A percentile compares a stretch with the other conserved stretches of the same genome.
These are phyloP conservation scores for Penicillium chermesinum DNA, from an alignment of 495 filamentous ascomycete genomes.

Conservation along the genomic window DNA sequence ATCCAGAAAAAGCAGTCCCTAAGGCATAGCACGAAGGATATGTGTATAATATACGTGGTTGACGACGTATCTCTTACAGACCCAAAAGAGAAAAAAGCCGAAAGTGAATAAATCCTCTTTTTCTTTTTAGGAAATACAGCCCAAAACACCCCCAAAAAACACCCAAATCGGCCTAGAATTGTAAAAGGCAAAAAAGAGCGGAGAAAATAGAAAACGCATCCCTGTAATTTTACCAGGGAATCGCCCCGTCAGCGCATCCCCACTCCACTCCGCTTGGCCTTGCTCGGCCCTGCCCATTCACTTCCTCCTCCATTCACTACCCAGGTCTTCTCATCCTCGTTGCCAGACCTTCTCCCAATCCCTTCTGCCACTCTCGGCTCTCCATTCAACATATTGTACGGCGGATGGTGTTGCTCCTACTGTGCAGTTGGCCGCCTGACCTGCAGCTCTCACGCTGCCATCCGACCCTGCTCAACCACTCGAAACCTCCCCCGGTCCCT, in stretches of 20 bases:
- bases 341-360: background rate
- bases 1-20: too few species aligned
- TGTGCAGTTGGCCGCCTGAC: conserved; percentile 44
- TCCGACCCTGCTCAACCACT: conserved; percentile 29
- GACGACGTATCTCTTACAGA: too few species aligned
- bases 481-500: too few species aligned
- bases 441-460: conserved; percentile 43
- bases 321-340: conserved; percentile 3
- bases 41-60: too few species aligned
- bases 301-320: conserved; percentile 13
- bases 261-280: conserved; percentile 28
- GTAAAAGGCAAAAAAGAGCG: background rate
- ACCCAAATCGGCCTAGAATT: background rate
- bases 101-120: background rate
- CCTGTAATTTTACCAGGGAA: conserved; percentile 15
- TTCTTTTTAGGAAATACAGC: background rate
- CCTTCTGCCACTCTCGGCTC: conserved; percentile 15
- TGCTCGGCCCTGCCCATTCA: conserved; percentile 13
- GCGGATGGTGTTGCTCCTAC: conserved; percentile 34
- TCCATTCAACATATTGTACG: conserved; percentile 30
- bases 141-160: conserved; percentile 2
- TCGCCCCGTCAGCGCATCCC: conserved; percentile 31
- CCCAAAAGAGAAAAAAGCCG: background rate
- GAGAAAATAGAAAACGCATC: conserved; percentile 2
- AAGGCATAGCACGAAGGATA: too few species aligned